These are phyloP conservation scores for Verticillium isaacii DNA, from an alignment of 2,329 filamentous ascomycete genomes.

Conservation along the genomic window DNA sequence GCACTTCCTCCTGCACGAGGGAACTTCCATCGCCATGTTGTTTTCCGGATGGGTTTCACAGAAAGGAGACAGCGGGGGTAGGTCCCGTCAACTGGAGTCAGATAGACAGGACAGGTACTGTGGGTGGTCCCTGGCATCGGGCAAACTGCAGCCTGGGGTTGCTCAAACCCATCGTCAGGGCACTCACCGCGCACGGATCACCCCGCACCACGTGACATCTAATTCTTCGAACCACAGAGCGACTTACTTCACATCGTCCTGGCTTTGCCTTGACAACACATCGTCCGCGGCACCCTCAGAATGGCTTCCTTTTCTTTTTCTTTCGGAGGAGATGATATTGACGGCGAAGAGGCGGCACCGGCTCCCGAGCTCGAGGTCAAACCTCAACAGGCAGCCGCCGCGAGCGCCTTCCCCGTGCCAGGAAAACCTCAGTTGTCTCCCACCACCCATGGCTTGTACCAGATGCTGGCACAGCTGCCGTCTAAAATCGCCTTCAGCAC, in stretches of 20 bases:
- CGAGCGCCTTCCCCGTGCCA: constrained; percentile 55
- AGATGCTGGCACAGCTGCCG: constrained; percentile 56
- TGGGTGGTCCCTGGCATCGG: no score
- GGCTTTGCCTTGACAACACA: neutral
- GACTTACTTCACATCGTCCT: neutral
- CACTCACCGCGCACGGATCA: neutral
- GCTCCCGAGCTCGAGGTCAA: constrained; percentile 1
- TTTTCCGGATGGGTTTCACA: no score
- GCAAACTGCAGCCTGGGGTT: no score
- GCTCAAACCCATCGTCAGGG: neutral
- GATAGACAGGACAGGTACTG: no score
- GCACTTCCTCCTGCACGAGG: no score
- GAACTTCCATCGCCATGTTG: no score
- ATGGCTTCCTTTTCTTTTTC: constrained; percentile 53
- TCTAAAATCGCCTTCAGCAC: constrained; percentile 69
- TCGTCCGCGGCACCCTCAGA: neutral
- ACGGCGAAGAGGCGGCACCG: constrained; percentile 32
- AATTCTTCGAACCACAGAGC: neutral
- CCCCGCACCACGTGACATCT: neutral
- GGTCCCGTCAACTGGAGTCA: no score
- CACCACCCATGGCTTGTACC: constrained; percentile 41
- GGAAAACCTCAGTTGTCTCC: constrained; percentile 57
- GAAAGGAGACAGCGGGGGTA: no score
- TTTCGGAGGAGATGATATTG: constrained; percentile 62
- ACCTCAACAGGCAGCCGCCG: constrained; percentile 20